Conservation (phyloP, 352 stramenopile genomes). For the Globisporangium nodosum region DNA sequence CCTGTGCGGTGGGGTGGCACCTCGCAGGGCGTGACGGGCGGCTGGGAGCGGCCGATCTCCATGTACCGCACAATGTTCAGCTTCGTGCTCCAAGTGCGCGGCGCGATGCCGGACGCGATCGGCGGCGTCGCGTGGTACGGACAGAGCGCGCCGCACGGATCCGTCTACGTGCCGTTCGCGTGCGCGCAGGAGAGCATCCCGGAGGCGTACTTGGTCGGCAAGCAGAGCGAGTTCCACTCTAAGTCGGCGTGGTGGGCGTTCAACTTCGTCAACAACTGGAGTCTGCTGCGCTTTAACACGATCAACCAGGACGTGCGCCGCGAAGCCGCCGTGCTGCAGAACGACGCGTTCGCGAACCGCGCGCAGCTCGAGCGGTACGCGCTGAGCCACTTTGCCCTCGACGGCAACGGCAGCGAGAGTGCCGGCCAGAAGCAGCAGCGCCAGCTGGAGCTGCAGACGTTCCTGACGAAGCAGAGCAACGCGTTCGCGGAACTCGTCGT, state of each 20-base stretch:
- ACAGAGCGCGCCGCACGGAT: conserved; percentile 40
- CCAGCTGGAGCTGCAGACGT: conserved; percentile 17
- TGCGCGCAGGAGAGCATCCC: conserved; percentile 33
- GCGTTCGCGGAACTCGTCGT: conserved; percentile 37
- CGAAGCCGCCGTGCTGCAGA: background rate
- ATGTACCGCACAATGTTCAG: conserved; percentile 81
- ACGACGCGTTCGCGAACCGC: background rate
- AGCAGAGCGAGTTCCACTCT: conserved; percentile 43
- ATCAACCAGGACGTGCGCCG: conserved; percentile 39
- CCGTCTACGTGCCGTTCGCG: conserved; percentile 53
- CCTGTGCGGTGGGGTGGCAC: conserved; percentile 71
- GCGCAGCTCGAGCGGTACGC: conserved; percentile 5
- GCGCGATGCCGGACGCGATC: conserved; percentile 22
- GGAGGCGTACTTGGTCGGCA: conserved; percentile 36
- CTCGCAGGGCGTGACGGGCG: conserved; percentile 34
- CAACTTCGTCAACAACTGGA: conserved; percentile 76
- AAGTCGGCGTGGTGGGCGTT: conserved; percentile 67
- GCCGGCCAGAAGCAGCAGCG: background rate
- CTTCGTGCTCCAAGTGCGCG: conserved; percentile 49
- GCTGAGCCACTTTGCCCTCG: background rate
- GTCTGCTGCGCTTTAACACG: conserved; percentile 47
- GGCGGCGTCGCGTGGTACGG: conserved; percentile 48
- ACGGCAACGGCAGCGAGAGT: conserved; percentile 7
- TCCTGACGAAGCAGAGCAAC: conserved; percentile 19
- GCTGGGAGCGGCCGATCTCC: conserved; percentile 84